Base-by-base conservation (phyloP, 306 rosid genomes). In the Trifolium pratense region DNA sequence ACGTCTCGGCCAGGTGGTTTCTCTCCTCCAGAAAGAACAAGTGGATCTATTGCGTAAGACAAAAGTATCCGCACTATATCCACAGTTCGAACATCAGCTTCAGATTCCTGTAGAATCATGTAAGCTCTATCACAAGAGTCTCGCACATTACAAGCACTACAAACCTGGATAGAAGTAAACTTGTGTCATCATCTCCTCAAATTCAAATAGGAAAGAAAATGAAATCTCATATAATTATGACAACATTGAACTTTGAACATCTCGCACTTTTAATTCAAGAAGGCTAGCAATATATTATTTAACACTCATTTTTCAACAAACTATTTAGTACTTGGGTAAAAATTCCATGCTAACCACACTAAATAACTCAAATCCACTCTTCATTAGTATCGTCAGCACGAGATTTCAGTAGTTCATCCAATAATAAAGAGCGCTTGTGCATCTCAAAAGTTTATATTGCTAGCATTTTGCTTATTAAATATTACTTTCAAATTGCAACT, bases 61-160 rank as follows among this genome's bases (percentile, higher is more conserved):
- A 91, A 75, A 75, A 95, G 85, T 84, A 91, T 60, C 40, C 97
- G 90, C 78, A 89, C 89, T 70, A 91, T 17, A 91, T 95, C 99
- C 86, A 90, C 96, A 10, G 99, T 95, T 52, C 97, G 86, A 57
- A 92, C 94, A 71, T 83, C 78, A 18, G 86, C 91, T 79, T 91
- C 92, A 56, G 62, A 13, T 66, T 83, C 89, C 74, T 88, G 83
- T 48, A 91, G 73, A 83, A 88, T 80, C 46, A 80, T 90, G 84
- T 95, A 95, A 63, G 99, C 95, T 78, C 96, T 88, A 79, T 91
- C 99, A 79, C 99, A 95, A 34, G 99, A 90, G 66, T 85, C 94
- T 72, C 93, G 88, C 56, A 94, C 84, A 53, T 78, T 84, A 86
- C 99, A 94, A 79, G 84, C 75, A 82, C 97, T 68, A 58, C 99